Evolutionary conservation across 2,329 filamentous ascomycete species (phyloP), one percentile per base, ranked within the genome.

Genomic region (Penicillium decumbens): DNA sequence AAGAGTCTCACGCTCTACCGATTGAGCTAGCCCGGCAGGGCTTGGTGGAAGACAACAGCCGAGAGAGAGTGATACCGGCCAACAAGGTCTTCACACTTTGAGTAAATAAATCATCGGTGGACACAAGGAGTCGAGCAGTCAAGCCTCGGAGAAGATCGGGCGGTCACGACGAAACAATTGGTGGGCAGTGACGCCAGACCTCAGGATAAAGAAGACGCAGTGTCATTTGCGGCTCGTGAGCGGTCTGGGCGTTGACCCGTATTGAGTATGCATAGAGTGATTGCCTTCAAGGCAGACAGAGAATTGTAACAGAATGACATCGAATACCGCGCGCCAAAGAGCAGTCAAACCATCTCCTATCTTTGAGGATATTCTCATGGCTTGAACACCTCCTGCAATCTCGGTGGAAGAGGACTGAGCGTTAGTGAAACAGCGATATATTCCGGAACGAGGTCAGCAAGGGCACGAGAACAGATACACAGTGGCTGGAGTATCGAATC

Each of bases 1-100:
- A 76, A 75, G 71, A 76, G 72, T 72, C 73, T 73, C 73, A 76
- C 68, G 70, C 69, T 72, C 69, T 75, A 72, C 66, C 73, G 72
- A 75, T 75, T 76, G 73, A 75, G 73, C 73, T 75, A 75, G 69
- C 72, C 72, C 66, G 67, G 72, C 72, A 57, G 49, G 42, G 41
- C 49, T 54, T 48, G 51, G 51, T 49, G 48, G 40, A 53, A 43
- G 35, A 3, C 4, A 18, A 10, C 7, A 15, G 18, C 25, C 8
- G 7, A 20, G 12, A 28, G 3, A 8, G 39, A 24, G 15, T 3
- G 10, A 41, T 18, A 43, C 29, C 3, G 23, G n/a, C 23, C 1
- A 18, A 3, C 10, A 10, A 3, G 2, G 8, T 12, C 15, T 37
- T 37, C 33, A 20, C 3, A 9, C 33, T 6, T 12, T 12, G 33